Conservation (phyloP, 2,329 filamentous ascomycete genomes). For the Tolypocladium tropicale region DNA sequence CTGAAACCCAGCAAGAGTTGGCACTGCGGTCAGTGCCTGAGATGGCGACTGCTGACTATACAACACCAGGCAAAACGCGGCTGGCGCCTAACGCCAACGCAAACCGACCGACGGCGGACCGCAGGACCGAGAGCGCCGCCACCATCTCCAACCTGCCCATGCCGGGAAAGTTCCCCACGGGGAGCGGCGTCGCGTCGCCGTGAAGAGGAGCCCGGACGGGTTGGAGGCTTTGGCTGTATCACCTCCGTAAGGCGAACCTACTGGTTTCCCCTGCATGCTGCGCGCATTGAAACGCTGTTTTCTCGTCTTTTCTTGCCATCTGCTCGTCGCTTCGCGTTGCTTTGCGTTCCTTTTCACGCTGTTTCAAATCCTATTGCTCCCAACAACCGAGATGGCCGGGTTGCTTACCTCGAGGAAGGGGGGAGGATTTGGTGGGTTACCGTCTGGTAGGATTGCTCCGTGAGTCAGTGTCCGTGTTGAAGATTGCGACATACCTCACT, state of each 20-base stretch:
- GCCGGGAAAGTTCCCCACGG: constrained; percentile 54
- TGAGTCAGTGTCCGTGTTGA: background rate
- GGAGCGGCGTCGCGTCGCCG: constrained; percentile 26
- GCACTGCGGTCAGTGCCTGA: constrained; percentile 9
- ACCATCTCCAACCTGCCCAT: constrained; percentile 58
- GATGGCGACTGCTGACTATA: constrained; percentile 6
- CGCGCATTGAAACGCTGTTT: background rate
- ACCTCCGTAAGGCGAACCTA: background rate
- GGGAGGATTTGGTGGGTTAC: too few relatives aligned
- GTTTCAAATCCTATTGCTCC: too few relatives aligned
- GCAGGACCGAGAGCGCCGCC: constrained; percentile 33
- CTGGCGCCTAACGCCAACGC: constrained; percentile 1
- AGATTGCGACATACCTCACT: background rate
- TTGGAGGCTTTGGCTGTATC: background rate
- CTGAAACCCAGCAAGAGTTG: constrained; percentile 12
- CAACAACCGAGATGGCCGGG: background rate
- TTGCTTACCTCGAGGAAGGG: too few relatives aligned
- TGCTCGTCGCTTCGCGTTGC: too few relatives aligned
- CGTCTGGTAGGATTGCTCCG: background rate
- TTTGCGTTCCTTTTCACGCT: background rate
- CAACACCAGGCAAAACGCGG: constrained; percentile 2
- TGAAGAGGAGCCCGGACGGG: background rate
- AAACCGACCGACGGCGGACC: constrained; percentile 14
- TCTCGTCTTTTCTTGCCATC: background rate
- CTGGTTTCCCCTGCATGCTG: background rate